Evolutionary conservation across 345 rosid genomes (phyloP).

Genomic region (Draba incana): DNA sequence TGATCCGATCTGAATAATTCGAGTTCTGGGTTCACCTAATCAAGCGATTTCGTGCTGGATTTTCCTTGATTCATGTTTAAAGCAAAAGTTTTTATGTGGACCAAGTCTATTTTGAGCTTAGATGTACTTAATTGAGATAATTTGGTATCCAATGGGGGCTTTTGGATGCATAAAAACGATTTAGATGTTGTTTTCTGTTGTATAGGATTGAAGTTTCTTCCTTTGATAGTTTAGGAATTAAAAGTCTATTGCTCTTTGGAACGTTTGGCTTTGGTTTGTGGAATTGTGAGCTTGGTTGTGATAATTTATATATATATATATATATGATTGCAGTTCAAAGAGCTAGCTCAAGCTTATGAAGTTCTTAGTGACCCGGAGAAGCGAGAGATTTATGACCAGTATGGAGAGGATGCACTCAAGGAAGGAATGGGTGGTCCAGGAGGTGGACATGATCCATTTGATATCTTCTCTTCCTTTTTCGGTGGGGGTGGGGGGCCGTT

Average conservation of each 20-base stretch:
- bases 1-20: conserved; percentile 23
- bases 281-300: not conserved
- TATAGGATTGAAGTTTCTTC: not conserved
- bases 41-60: not conserved
- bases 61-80: not conserved
- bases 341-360: conserved; percentile 91
- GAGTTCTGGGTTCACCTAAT: not conserved
- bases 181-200: not conserved
- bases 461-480: conserved; percentile 79
- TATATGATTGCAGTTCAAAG: conserved; percentile 63
- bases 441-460: conserved; percentile 79
- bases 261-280: not conserved
- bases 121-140: not conserved
- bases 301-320: not conserved
- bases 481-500: conserved; percentile 72
- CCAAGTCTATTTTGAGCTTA: not conserved
- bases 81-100: too few species aligned
- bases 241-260: not conserved
- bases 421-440: conserved; percentile 80
- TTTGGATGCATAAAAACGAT: not conserved
- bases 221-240: not conserved
- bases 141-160: not conserved
- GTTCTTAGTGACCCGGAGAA: conserved; percentile 85
- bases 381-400: conserved; percentile 81
- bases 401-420: conserved; percentile 92